Percentiles rank a stretch among this genome's conserved stretches.
Conservation (phyloP, 2,329 filamentous ascomycete genomes). For the Didymella glomerata region DNA sequence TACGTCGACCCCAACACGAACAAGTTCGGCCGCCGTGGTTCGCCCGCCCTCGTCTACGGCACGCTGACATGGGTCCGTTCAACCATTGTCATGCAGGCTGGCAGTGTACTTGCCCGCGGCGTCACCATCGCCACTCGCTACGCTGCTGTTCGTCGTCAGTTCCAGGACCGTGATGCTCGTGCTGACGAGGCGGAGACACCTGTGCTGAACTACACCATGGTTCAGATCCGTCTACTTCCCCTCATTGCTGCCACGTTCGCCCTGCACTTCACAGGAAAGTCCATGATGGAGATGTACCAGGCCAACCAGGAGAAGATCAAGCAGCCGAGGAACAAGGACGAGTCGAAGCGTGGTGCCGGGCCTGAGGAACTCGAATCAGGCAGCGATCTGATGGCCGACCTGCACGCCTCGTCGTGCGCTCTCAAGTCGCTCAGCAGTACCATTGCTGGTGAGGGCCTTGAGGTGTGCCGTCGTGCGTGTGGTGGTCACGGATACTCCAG, state of each 20-base stretch:
- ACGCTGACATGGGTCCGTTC: conserved; percentile 79
- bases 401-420: conserved; percentile 79
- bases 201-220: conserved; percentile 83
- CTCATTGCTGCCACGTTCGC: conserved; percentile 78
- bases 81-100: conserved; percentile 76
- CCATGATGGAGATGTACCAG: conserved; percentile 77
- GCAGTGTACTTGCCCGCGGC: conserved; percentile 74
- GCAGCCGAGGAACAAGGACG: conserved; percentile 41
- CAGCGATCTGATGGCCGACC: conserved; percentile 73
- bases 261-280: conserved; percentile 79
- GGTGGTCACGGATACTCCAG: conserved; percentile 80
- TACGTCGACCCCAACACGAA: conserved; percentile 72
- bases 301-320: conserved; percentile 75
- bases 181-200: conserved; percentile 72
- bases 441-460: conserved; percentile 76
- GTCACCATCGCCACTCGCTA: conserved; percentile 82
- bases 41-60: conserved; percentile 74
- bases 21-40: conserved; percentile 72
- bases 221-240: conserved; percentile 76
- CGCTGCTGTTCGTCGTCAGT: conserved; percentile 76
- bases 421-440: conserved; percentile 77
- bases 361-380: conserved; percentile 73
- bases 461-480: conserved; percentile 77
- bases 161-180: conserved; percentile 75
- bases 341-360: conserved; percentile 62